phyloP scores from a whole-genome alignment of 2,329 filamentous ascomycete species.

The Talaromyces albobiverticillius region DNA sequence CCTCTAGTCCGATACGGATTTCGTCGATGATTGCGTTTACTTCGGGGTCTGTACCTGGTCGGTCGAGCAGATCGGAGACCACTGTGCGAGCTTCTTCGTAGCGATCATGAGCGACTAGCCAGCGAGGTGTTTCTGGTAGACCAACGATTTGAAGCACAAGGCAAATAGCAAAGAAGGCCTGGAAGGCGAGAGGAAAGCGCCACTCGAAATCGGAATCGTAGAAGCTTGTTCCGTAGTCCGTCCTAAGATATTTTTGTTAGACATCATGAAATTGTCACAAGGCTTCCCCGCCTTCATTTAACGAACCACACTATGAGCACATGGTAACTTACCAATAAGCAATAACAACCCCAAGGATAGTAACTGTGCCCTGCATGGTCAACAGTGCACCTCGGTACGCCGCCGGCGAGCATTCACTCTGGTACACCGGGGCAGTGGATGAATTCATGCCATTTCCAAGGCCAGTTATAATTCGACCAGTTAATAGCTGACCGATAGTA shows the following conservation, averaged over 20 bases:
- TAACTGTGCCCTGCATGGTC: slow-evolving; percentile 26
- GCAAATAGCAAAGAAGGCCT: slow-evolving; percentile 38
- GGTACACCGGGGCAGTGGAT: slow-evolving; percentile 5
- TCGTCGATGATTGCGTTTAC: slow-evolving; percentile 33
- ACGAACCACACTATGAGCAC: too few species aligned
- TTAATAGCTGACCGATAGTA: slow-evolving; percentile 42
- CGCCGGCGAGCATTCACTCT: slow-evolving; percentile 8
- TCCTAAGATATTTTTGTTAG: too few species aligned
- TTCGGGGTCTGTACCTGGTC: slow-evolving; percentile 19
- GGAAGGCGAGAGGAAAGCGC: slow-evolving; percentile 45
- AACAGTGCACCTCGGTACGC: slow-evolving; percentile 9
- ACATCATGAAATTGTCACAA: background rate
- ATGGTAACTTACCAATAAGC: slow-evolving; percentile 42
- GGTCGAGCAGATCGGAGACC: slow-evolving; percentile 24
- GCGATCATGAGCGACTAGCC: slow-evolving; percentile 28
- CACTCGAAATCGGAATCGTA: slow-evolving; percentile 34
- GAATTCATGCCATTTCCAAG: slow-evolving; percentile 29
- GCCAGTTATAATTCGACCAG: slow-evolving; percentile 47
- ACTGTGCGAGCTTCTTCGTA: slow-evolving; percentile 29
- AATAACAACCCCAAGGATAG: slow-evolving; percentile 44
- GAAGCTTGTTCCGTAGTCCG: slow-evolving; percentile 23
- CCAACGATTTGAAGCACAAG: slow-evolving; percentile 33
- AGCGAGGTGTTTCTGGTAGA: slow-evolving; percentile 40
- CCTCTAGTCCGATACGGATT: slow-evolving; percentile 35
- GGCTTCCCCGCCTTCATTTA: too few species aligned